Base-by-base conservation (phyloP, 495 filamentous ascomycete species). In the Cairneyella variabilis region DNA sequence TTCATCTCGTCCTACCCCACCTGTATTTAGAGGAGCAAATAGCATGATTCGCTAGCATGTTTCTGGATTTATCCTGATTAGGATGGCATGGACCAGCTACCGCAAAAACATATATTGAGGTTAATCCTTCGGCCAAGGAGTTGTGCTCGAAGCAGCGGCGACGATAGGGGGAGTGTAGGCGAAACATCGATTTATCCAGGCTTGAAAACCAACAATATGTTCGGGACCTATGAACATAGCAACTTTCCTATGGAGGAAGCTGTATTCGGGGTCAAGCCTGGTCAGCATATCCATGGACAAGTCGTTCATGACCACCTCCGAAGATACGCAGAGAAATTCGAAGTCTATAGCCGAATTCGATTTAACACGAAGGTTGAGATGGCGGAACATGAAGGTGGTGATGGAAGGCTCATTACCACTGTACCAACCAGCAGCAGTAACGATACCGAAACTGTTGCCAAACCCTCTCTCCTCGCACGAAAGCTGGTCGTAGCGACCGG, bases 401-500 rank as follows among this genome's bases (percentile, higher is more conserved):
- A n/a, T n/a, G n/a, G n/a, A n/a, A n/a, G n/a, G n/a, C n/a, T n/a
- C n/a, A n/a, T n/a, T n/a, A 7, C 7, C 7, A 14, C 14, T 32
- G 28, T 32, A 14, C 6, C 6, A 14, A 32, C 28, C 6, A 32
- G 14, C 6, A 14, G 14, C 14, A 32, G 28, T 32, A 32, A 14
- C 6, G n/a, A n/a, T n/a, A n/a, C n/a, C n/a, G n/a, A n/a, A n/a
- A n/a, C n/a, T n/a, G n/a, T n/a, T n/a, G n/a, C n/a, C n/a, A n/a
- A n/a, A n/a, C n/a, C n/a, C n/a, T n/a, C n/a, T n/a, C 65, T 88
- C 8, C 54, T 60, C 10, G 70, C 78, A 4, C 62, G 61, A 21
- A 91, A 85, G 62, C 68, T 92, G 34, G 75, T 91, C 45, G 63
- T 90, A 18, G 84, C 84, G 4, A 88, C 86, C 3, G 88, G 88